Evolutionary conservation across 192 early-diverging fungal species (phyloP).

Genomic region (Umbelopsis sp.): DNA sequence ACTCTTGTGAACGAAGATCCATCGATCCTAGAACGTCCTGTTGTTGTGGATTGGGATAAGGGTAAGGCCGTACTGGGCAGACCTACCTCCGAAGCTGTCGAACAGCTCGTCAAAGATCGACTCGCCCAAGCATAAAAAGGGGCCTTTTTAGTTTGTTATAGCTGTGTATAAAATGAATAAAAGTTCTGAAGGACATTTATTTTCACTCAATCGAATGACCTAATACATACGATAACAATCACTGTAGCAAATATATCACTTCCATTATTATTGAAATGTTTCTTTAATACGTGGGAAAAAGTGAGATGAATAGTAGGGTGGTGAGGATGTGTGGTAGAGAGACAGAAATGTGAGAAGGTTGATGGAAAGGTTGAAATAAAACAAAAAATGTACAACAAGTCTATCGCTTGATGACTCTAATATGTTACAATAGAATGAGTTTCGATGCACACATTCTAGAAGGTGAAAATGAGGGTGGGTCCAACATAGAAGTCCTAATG

Average conservation of each 20-base stretch:
- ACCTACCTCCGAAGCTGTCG: slow-evolving; percentile 23
- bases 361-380: background rate
- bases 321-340: background rate
- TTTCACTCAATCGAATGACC: too few relatives aligned
- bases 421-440: too few relatives aligned
- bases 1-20: slow-evolving; percentile 26
- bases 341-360: background rate
- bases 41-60: slow-evolving; percentile 41
- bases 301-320: background rate
- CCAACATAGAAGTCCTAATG: background rate
- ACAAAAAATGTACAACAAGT: slow-evolving; percentile 5
- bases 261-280: too few relatives aligned
- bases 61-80: slow-evolving; percentile 35
- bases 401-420: too few relatives aligned
- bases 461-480: background rate
- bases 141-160: background rate
- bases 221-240: background rate
- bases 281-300: too few relatives aligned
- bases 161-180: too few relatives aligned
- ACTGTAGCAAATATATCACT: too few relatives aligned
- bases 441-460: too few relatives aligned
- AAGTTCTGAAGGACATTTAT: too few relatives aligned
- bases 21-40: slow-evolving; percentile 25
- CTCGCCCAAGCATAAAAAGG: background rate
- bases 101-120: slow-evolving; percentile 18